A percentile compares a stretch with the other conserved stretches of the same genome.
Conservation (phyloP, 2,329 filamentous ascomycete genomes). For the Arthrobotrys pseudoclavata region DNA sequence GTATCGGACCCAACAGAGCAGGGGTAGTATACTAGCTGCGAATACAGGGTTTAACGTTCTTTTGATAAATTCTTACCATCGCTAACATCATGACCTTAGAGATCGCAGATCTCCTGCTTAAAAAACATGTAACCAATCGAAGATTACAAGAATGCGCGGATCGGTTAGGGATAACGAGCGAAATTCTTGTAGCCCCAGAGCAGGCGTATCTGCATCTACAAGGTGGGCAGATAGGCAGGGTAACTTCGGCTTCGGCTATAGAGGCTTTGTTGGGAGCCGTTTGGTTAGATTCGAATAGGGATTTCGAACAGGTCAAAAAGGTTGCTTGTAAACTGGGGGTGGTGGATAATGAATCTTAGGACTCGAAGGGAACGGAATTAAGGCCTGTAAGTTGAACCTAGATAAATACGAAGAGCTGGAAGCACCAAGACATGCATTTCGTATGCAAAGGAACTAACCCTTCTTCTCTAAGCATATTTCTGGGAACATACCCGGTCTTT, state of each 20-base stretch:
- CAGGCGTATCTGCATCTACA: not conserved
- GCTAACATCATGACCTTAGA: constrained; percentile 8
- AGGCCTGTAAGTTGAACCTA: not conserved
- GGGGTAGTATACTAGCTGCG: constrained; percentile 14
- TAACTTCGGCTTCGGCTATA: constrained; percentile 36
- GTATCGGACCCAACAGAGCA: constrained; percentile 34
- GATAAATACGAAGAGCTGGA: not conserved
- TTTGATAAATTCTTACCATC: not conserved
- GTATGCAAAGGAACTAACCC: not conserved
- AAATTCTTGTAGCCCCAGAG: constrained; percentile 27
- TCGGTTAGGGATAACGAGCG: constrained; percentile 26
- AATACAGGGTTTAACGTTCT: not conserved
- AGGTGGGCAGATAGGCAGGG: constrained; percentile 14
- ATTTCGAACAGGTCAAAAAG: constrained; percentile 34
- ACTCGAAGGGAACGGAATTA: not conserved
- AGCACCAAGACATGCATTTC: constrained; percentile 1
- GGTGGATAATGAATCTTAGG: constrained; percentile 1
- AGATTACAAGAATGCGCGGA: constrained; percentile 43
- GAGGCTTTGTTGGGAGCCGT: constrained; percentile 46
- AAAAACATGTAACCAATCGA: constrained; percentile 22
- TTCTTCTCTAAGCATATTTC: not conserved
- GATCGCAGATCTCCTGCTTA: not conserved
- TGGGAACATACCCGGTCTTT: not conserved
- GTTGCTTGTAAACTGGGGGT: constrained; percentile 36
- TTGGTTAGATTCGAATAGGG: constrained; percentile 47